phyloP scores from a whole-genome alignment of 2,329 filamentous ascomycete genomes.

The Chaetothyriales sp. region DNA sequence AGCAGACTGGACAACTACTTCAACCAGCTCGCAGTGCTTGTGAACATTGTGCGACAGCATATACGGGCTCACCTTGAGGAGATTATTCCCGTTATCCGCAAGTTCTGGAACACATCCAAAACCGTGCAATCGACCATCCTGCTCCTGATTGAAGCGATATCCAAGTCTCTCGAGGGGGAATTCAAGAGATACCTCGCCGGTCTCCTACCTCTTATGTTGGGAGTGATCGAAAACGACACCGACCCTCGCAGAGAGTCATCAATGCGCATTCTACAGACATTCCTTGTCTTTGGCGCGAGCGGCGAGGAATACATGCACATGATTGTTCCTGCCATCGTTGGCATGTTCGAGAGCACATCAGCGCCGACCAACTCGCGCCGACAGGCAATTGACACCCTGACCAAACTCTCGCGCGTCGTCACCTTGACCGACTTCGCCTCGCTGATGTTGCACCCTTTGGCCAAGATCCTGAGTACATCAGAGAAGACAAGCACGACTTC shows the following conservation, averaged over 20 bases:
- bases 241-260: slow-evolving; percentile 64
- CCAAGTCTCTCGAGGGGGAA: slow-evolving; percentile 83
- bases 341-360: slow-evolving; percentile 77
- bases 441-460: slow-evolving; percentile 87
- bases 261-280: slow-evolving; percentile 82
- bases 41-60: slow-evolving; percentile 90
- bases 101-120: slow-evolving; percentile 73
- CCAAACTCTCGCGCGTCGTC: slow-evolving; percentile 84
- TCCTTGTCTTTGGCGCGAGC: slow-evolving; percentile 88
- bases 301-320: slow-evolving; percentile 98
- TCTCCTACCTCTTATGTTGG: slow-evolving; percentile 82
- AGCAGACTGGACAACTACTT: slow-evolving; percentile 87
- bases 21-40: slow-evolving; percentile 83
- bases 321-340: slow-evolving; percentile 88
- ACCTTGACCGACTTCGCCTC: slow-evolving; percentile 95
- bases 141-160: slow-evolving; percentile 82
- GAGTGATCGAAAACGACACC: slow-evolving; percentile 74
- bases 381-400: slow-evolving; percentile 84
- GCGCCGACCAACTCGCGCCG: slow-evolving; percentile 69
- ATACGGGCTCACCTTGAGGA: slow-evolving; percentile 79
- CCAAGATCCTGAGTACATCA: slow-evolving; percentile 41
- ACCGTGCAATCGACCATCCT: slow-evolving; percentile 83
- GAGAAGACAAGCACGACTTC: slow-evolving; percentile 40
- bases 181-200: slow-evolving; percentile 93
- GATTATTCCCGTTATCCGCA: slow-evolving; percentile 71